These are phyloP conservation scores for Verticillium klebahnii DNA, from an alignment of 2,329 filamentous ascomycete genomes.

Conservation along the genomic window DNA sequence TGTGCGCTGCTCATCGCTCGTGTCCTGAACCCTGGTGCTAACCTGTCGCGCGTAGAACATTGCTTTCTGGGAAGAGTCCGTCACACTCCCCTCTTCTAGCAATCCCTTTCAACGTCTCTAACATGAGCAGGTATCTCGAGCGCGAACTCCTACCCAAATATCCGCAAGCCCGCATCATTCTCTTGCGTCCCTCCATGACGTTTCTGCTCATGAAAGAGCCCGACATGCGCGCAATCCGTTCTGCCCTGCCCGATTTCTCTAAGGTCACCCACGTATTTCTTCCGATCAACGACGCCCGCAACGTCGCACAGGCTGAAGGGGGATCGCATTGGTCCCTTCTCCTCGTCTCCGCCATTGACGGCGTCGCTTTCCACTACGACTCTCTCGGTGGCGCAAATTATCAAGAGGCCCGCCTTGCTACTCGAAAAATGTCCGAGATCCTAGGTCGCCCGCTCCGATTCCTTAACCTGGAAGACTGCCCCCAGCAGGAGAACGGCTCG, in stretches of 20 bases:
- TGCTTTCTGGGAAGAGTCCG: conserved; percentile 91
- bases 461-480: conserved; percentile 76
- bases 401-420: conserved; percentile 65
- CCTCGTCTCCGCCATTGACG: conserved; percentile 81
- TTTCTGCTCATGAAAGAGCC: conserved; percentile 80
- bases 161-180: conserved; percentile 78
- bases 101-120: not conserved
- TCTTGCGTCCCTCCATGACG: conserved; percentile 88
- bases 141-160: conserved; percentile 78
- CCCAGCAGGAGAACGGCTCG: conserved; percentile 85
- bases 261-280: conserved; percentile 89
- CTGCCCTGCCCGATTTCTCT: conserved; percentile 75
- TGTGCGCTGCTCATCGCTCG: conserved; percentile 42
- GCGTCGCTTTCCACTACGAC: conserved; percentile 95
- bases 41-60: conserved; percentile 60
- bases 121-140: conserved; percentile 65
- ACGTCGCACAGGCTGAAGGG: conserved; percentile 73
- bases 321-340: conserved; percentile 94
- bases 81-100: not conserved
- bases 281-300: conserved; percentile 84
- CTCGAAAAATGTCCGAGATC: conserved; percentile 64
- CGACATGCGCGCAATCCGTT: conserved; percentile 49
- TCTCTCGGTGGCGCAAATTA: conserved; percentile 74
- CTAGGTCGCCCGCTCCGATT: conserved; percentile 67
- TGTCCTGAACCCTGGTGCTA: not conserved